A percentile compares a stretch with the other conserved stretches of the same genome.
These are phyloP conservation scores for Wallacemonas rigidus DNA, from an alignment of 208 protist species.

Conservation along the genomic window DNA sequence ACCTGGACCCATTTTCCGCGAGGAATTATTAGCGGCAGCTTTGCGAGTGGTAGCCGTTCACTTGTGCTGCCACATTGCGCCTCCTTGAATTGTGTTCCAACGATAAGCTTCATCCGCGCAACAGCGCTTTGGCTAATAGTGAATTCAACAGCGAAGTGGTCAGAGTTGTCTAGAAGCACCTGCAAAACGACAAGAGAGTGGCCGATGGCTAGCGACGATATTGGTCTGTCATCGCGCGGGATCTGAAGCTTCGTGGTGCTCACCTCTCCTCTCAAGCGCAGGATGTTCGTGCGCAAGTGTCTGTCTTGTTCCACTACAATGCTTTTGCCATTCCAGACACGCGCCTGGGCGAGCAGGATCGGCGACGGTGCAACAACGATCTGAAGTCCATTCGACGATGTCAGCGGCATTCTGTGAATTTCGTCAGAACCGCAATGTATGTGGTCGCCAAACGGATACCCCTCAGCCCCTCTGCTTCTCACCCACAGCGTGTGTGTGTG, in stretches of 20 bases:
- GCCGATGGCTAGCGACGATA: slow-evolving; percentile 46
- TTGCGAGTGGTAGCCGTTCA: slow-evolving; percentile 41
- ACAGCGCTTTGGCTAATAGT: slow-evolving; percentile 42
- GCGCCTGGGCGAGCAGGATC: slow-evolving; percentile 32
- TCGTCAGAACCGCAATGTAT: too few relatives aligned
- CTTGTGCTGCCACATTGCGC: slow-evolving; percentile 34
- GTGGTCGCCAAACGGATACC: too few relatives aligned
- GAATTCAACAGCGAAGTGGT: slow-evolving; percentile 75
- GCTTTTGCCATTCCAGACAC: slow-evolving; percentile 38
- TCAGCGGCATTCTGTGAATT: not conserved
- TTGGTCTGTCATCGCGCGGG: slow-evolving; percentile 59
- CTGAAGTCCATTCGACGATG: slow-evolving; percentile 15
- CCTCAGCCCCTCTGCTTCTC: too few relatives aligned
- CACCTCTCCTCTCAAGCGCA: slow-evolving; percentile 57
- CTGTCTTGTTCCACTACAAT: slow-evolving; percentile 68
- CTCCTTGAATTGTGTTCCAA: slow-evolving; percentile 65
- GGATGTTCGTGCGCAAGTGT: slow-evolving; percentile 34
- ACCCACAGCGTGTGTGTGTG: too few relatives aligned
- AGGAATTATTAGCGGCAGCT: slow-evolving; percentile 77
- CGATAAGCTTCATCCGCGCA: slow-evolving; percentile 59
- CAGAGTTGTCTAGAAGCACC: slow-evolving; percentile 41
- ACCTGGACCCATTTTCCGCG: slow-evolving; percentile 86
- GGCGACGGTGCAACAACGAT: slow-evolving; percentile 14
- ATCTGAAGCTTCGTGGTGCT: slow-evolving; percentile 54
- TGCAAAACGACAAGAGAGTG: slow-evolving; percentile 62